These are phyloP conservation scores for Euphorbia celastroides DNA, from an alignment of 441 rosid genomes.

Conservation along the genomic window DNA sequence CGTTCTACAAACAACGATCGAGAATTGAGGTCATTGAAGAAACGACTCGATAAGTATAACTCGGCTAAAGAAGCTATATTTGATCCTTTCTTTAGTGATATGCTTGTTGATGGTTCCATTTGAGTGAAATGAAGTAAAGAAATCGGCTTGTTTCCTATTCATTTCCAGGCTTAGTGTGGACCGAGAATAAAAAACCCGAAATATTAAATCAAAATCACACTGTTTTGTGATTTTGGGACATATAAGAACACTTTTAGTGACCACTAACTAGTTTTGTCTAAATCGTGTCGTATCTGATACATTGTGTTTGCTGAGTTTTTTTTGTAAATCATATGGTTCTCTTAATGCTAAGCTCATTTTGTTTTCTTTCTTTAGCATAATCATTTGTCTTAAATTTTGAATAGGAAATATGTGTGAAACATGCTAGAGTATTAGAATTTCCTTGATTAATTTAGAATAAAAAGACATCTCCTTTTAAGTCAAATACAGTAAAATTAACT, in stretches of 20 bases:
- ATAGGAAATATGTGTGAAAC: background rate
- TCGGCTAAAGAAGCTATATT: slow-evolving; percentile 69
- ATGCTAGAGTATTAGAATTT: background rate
- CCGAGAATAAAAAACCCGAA: background rate
- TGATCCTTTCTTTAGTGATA: slow-evolving; percentile 61
- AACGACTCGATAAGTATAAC: slow-evolving; percentile 56
- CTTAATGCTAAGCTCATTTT: too few species aligned
- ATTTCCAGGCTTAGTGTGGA: background rate
- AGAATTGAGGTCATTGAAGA: slow-evolving; percentile 69
- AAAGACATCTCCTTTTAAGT: too few species aligned
- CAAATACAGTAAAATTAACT: too few species aligned
- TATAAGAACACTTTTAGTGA: background rate
- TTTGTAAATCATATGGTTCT: too few species aligned
- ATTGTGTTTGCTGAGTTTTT: too few species aligned
- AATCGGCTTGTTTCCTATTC: background rate
- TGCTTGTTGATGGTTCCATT: slow-evolving; percentile 23
- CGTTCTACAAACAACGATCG: slow-evolving; percentile 60
- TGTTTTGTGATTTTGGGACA: background rate
- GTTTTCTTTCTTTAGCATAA: too few species aligned
- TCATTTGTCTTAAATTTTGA: too few species aligned
- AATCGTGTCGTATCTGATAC: too few species aligned
- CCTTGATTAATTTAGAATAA: too few species aligned
- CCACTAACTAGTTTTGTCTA: background rate
- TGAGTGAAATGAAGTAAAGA: slow-evolving; percentile 17
- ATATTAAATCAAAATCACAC: background rate